Base-by-base conservation (phyloP, 148 eudicot species). In the Limonium bicolor region DNA sequence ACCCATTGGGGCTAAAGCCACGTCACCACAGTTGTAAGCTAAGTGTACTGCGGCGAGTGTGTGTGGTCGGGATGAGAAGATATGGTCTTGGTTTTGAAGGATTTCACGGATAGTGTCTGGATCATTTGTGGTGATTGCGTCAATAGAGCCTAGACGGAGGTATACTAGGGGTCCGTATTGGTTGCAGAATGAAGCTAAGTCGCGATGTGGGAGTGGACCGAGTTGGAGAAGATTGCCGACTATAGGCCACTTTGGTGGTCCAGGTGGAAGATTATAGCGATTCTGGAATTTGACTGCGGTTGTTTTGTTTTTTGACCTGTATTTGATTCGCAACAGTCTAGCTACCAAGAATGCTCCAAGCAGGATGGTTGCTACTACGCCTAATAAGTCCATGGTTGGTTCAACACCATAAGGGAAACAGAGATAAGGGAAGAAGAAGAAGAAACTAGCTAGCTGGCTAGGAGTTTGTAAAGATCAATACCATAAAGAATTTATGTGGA, bases 191-290 rank as follows among this genome's bases (percentile, higher is more conserved):
- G 76, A 60, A 45, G 99, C 94, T 0, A 92, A 25, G 56, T 92
- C 99, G 8, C 94, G 71, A 27, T 92, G 99, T 1, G 95, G 99
- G 4, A 78, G 62, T 23, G 54, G 74, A 30, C 94, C 73, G 22
- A 92, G 36, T 38, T 85, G 99, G 48, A 85, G 87, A 41, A 90
- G 88, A 63, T 92, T 92, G 18, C 95, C 99, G 2, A 92, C 61
- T 9, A 92, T 58, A 49, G 95, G 95, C 88, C 94, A 81, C 45
- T 74, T 46, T 8, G 69, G 62, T 5, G 99, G 99, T 6, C 99
- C 99, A 0, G 95, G 99, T 0, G 95, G 88, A 2, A 84, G 93
- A n/a, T n/a, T n/a, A n/a, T n/a, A n/a, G n/a, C n/a, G n/a, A n/a
- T n/a, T n/a, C n/a, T n/a, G n/a, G n/a, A n/a, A n/a, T n/a, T n/a